Evolutionary conservation across 768 basidiomycete species (phyloP).

Genomic region (Cyclocybe aegerita): DNA sequence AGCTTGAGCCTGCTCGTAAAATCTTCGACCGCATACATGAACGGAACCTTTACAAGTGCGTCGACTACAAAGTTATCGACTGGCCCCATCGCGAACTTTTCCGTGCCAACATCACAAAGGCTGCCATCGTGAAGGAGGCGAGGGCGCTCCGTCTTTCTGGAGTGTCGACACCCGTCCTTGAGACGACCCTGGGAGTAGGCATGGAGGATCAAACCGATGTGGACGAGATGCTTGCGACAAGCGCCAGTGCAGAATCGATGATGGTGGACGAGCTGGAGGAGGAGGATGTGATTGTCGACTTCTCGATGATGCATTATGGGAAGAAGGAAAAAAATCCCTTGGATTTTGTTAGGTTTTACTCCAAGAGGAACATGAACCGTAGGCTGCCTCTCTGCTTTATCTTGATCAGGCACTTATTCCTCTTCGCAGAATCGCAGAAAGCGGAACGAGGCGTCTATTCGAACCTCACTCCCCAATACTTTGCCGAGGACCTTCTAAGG

Average conservation of each 20-base stretch:
- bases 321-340: slow-evolving; percentile 72
- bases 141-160: slow-evolving; percentile 10
- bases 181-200: no score
- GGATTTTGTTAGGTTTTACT: slow-evolving; percentile 70
- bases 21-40: slow-evolving; percentile 61
- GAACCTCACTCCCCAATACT: slow-evolving; percentile 58
- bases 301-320: slow-evolving; percentile 72
- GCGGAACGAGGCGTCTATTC: slow-evolving; percentile 62
- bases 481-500: slow-evolving; percentile 68
- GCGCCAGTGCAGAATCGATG: no score
- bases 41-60: slow-evolving; percentile 68
- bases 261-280: slow-evolving; percentile 29
- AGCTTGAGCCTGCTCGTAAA: slow-evolving; percentile 53
- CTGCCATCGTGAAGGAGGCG: slow-evolving; percentile 44
- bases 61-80: slow-evolving; percentile 61
- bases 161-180: background rate
- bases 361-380: slow-evolving; percentile 63
- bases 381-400: slow-evolving; percentile 13
- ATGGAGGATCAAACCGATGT: no score
- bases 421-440: slow-evolving; percentile 35
- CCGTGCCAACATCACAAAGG: slow-evolving; percentile 36
- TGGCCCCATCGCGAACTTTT: slow-evolving; percentile 38
- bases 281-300: slow-evolving; percentile 63
- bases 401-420: background rate
- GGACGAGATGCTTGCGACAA: no score